phyloP scores from a whole-genome alignment of 345 rosid genomes.

The Arabidopsis suecica region DNA sequence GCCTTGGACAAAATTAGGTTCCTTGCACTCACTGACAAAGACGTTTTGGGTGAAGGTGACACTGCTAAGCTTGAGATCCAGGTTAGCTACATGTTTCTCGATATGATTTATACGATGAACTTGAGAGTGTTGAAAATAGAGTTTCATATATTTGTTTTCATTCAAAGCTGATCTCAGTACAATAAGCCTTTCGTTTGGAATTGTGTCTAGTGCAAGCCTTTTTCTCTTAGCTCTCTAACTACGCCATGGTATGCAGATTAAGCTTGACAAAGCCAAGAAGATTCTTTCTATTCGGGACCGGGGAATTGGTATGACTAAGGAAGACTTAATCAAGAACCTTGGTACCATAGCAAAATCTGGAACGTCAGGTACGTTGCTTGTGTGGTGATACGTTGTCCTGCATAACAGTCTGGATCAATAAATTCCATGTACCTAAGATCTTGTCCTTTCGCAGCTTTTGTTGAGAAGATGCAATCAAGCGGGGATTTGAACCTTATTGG shows the following conservation, averaged over 20 bases:
- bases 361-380: slow-evolving; percentile 74
- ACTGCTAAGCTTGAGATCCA: slow-evolving; percentile 90
- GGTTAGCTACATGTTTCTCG: slow-evolving; percentile 51
- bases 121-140: slow-evolving; percentile 7
- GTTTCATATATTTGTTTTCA: background rate
- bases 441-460: slow-evolving; percentile 66
- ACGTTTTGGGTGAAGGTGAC: slow-evolving; percentile 93
- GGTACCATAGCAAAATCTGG: slow-evolving; percentile 99
- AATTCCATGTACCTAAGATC: slow-evolving; percentile 1
- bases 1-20: slow-evolving; percentile 96
- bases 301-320: slow-evolving; percentile 99
- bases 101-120: background rate
- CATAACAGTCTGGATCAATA: background rate
- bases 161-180: background rate
- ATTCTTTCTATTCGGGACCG: slow-evolving; percentile 85
- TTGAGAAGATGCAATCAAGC: slow-evolving; percentile 96
- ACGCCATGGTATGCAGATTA: slow-evolving; percentile 61
- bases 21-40: slow-evolving; percentile 92
- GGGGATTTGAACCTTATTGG: slow-evolving; percentile 98
- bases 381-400: background rate
- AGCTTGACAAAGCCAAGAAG: slow-evolving; percentile 89
- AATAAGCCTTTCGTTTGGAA: background rate
- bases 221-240: background rate
- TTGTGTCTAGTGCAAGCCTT: background rate
- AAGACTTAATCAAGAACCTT: slow-evolving; percentile 93